phyloP scores from a whole-genome alignment of 208 protist species.

The Kentomonas sorsogonicus region DNA sequence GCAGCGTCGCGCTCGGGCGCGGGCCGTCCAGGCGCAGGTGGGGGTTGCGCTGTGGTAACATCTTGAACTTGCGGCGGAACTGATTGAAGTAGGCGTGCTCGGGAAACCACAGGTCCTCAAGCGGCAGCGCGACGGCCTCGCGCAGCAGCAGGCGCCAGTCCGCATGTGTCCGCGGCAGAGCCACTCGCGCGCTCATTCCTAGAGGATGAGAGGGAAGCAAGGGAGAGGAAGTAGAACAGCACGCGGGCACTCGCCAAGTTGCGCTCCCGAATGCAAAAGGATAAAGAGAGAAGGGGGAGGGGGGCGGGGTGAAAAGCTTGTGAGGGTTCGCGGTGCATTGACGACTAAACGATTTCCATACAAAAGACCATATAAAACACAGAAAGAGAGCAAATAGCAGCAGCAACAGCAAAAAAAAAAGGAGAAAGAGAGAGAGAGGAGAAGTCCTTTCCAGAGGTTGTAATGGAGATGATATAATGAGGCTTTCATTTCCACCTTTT shows the following conservation, averaged over 20 bases:
- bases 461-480: background rate
- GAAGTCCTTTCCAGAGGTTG: background rate
- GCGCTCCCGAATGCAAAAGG: too few species aligned
- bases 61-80: constrained; percentile 4
- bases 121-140: constrained; percentile 29
- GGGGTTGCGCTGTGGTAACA: constrained; percentile 36
- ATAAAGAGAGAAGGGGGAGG: background rate
- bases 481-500: background rate
- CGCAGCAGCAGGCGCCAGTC: constrained; percentile 53
- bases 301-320: background rate
- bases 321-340: too few species aligned
- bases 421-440: background rate
- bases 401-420: constrained; percentile 13
- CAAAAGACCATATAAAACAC: too few species aligned
- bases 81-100: constrained; percentile 60
- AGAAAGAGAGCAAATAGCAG: constrained; percentile 7
- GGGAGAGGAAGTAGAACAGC: constrained; percentile 4
- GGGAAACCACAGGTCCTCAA: constrained; percentile 39
- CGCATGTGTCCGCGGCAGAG: constrained; percentile 40
- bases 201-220: background rate
- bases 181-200: background rate
- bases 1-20: constrained; percentile 42
- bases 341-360: too few species aligned
- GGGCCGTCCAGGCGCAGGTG: constrained; percentile 6
- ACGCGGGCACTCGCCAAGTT: too few species aligned